Evolutionary conservation across 2,329 filamentous ascomycete genomes (phyloP).

Genomic region (Pleurostoma richardsiae): DNA sequence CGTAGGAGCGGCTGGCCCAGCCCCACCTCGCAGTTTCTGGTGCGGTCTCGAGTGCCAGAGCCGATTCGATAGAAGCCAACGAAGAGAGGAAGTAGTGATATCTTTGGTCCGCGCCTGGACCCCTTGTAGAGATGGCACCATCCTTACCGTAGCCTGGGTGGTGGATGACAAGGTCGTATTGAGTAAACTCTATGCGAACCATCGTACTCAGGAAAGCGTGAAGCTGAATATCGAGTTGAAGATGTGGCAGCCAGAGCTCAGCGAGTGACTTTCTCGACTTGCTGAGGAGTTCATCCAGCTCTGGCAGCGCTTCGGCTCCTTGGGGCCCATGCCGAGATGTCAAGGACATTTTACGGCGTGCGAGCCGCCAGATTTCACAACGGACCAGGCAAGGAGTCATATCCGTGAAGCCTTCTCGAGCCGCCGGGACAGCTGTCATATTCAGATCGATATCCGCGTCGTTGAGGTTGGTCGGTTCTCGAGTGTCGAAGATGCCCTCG

Average conservation of each 20-base stretch:
- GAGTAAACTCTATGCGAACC: neutral
- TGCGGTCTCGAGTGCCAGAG: neutral
- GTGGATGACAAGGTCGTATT: neutral
- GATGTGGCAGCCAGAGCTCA: neutral
- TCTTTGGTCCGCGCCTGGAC: neutral
- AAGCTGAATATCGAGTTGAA: neutral
- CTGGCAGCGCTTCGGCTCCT: neutral
- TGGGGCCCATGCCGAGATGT: neutral
- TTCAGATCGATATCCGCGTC: slow-evolving; percentile 44
- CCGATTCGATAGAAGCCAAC: neutral
- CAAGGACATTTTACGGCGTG: neutral
- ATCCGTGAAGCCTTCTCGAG: slow-evolving; percentile 48
- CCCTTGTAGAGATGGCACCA: neutral
- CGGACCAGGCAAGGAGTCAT: slow-evolving; percentile 51
- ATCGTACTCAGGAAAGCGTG: neutral
- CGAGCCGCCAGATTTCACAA: neutral
- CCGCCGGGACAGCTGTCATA: slow-evolving; percentile 39
- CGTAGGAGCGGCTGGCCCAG: neutral
- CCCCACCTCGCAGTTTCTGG: neutral
- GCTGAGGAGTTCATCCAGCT: neutral
- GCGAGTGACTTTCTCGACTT: neutral
- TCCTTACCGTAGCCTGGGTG: neutral
- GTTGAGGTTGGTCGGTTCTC: slow-evolving; percentile 49
- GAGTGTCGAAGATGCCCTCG: slow-evolving; percentile 25
- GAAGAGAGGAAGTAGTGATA: neutral